Evolutionary conservation across 2,329 filamentous ascomycete species (phyloP).

Genomic region (Aureobasidium sp.): DNA sequence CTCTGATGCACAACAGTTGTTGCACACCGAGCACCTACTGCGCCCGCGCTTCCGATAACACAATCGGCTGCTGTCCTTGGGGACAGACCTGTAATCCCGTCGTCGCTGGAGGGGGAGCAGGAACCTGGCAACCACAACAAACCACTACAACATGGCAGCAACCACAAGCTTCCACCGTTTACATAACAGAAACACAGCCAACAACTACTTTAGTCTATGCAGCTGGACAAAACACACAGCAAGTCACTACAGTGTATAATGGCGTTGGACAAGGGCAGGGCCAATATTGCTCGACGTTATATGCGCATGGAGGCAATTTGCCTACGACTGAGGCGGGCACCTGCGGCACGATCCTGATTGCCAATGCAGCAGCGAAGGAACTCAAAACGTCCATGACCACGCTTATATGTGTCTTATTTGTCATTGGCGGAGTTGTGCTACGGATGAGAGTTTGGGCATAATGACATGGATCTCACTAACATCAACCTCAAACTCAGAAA

Average conservation of each 20-base stretch:
- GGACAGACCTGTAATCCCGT: constrained; percentile 26
- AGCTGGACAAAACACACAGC: constrained; percentile 5
- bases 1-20: constrained; percentile 21
- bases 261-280: background rate
- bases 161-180: constrained; percentile 18
- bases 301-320: constrained; percentile 27
- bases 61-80: constrained; percentile 29
- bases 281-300: constrained; percentile 28
- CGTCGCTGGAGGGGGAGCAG: constrained; percentile 10
- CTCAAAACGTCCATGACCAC: too few species aligned
- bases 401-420: too few species aligned
- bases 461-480: too few species aligned
- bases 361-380: constrained; percentile 13
- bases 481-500: too few species aligned
- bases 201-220: constrained; percentile 20
- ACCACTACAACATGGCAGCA: constrained; percentile 18
- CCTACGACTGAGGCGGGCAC: constrained; percentile 27
- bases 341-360: constrained; percentile 32
- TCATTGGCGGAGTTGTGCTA: too few species aligned
- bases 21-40: constrained; percentile 28
- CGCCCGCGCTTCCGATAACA: constrained; percentile 24
- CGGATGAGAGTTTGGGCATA: too few species aligned
- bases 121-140: constrained; percentile 16
- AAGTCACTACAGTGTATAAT: background rate
- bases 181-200: constrained; percentile 5